Conservation (phyloP, 768 basidiomycete species). For the Pleurotus djamor region DNA sequence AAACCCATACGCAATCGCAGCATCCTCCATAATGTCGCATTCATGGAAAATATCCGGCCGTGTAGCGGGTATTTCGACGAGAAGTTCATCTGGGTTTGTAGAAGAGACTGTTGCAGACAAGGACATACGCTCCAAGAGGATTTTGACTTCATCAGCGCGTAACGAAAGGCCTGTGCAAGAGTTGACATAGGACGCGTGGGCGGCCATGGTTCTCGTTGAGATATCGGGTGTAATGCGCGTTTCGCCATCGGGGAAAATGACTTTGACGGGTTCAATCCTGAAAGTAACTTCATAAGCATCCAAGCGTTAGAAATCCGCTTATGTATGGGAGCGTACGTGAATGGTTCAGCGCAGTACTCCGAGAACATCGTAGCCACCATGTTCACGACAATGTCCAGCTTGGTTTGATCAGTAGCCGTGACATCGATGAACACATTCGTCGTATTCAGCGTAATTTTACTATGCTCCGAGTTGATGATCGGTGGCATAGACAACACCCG, state of each 20-base stretch:
- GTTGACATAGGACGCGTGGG: slow-evolving; percentile 91
- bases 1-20: slow-evolving; percentile 96
- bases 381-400: slow-evolving; percentile 93
- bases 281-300: slow-evolving; percentile 6
- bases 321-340: slow-evolving; percentile 60
- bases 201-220: slow-evolving; percentile 64
- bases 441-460: slow-evolving; percentile 94
- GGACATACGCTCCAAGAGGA: slow-evolving; percentile 84
- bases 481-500: slow-evolving; percentile 95
- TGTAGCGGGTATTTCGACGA: slow-evolving; percentile 86
- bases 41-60: slow-evolving; percentile 98
- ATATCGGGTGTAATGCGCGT: slow-evolving; percentile 80
- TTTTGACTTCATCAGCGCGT: slow-evolving; percentile 59
- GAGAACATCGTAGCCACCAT: slow-evolving; percentile 98
- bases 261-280: slow-evolving; percentile 92
- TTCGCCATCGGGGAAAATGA: slow-evolving; percentile 77
- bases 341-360: slow-evolving; percentile 90
- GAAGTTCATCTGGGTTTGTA: slow-evolving; percentile 61
- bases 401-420: slow-evolving; percentile 95
- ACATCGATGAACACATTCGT: slow-evolving; percentile 95
- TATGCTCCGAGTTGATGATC: slow-evolving; percentile 96
- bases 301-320: background rate
- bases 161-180: slow-evolving; percentile 89
- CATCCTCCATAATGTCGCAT: slow-evolving; percentile 98
- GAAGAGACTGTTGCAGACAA: slow-evolving; percentile 54